Base-by-base conservation (phyloP, 2,329 filamentous ascomycete species). In the Colletotrichum chrysophilum region DNA sequence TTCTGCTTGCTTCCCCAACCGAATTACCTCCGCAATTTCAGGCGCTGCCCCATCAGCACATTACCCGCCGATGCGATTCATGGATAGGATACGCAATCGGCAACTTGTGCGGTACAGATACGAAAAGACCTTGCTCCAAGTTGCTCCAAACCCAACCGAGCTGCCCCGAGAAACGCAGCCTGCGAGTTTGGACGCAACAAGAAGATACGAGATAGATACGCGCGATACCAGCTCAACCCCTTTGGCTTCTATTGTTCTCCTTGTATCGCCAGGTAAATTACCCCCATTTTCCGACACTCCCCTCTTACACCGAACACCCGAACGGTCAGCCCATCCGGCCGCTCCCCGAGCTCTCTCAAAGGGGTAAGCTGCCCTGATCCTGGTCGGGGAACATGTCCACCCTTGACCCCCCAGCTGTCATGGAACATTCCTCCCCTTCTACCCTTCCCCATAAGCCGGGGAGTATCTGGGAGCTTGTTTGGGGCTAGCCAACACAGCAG, bases 401-500 rank as follows among this genome's bases (percentile, higher is more conserved):
- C 68, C 38, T 28, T 56, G 68, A 38, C 73, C 60, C 66, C 66
- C 71, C 34, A 60, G 60, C 60, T 75, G 69, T 62, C 68, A 76
- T 76, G 74, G 74, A 76, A 76, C 74, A 75, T 76, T 76, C 74
- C 71, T 75, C 71, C 60, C 43, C 66, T 69, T 69, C 60, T 71
- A 68, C 61, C 36, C 36, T 64, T 60, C 71, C 69, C 73, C 70
- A 38, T 66, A 70, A 75, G 60, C 74, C 52, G 74, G 74, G 71
- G 71, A 70, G 65, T 24, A 34, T 60, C 70, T 64, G 62, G 34
- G 74, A 55, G 64, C 65, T 74, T 64, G 70, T 70, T 70, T 74
- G 74, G 74, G 74, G 74, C 60, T 60, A 70, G 66, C 65, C 74
- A 70, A 52, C 65, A 70, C 18, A 66, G 55, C 60, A 65, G 34